phyloP scores from a whole-genome alignment of 371 early-diverging fungal species.

The Mucor piriformis region DNA sequence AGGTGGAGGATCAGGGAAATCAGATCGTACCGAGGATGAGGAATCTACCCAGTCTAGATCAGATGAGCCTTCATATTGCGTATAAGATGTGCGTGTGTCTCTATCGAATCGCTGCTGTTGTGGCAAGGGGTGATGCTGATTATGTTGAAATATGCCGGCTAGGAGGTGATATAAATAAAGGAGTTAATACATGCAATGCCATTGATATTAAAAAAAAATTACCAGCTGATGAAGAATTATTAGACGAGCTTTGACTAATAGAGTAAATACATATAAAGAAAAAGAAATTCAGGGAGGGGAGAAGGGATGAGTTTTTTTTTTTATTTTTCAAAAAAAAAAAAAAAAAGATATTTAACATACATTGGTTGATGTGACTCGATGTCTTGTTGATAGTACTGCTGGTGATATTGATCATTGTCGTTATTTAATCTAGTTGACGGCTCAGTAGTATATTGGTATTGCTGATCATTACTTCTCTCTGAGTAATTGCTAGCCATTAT shows the following conservation, averaged over 20 bases:
- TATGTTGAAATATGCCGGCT: constrained; percentile 1
- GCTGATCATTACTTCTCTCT: not conserved
- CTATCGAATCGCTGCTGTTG: constrained; percentile 11
- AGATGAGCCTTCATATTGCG: constrained; percentile 14
- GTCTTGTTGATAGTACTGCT: constrained; percentile 1
- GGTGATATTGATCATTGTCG: not conserved
- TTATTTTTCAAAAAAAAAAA: not conserved
- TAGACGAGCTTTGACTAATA: not conserved
- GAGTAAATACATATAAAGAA: not conserved
- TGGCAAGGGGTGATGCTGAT: constrained; percentile 17
- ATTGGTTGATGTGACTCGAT: not conserved
- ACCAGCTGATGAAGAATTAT: constrained; percentile 2
- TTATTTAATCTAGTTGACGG: not conserved
- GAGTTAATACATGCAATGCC: not conserved
- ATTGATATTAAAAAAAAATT: not conserved
- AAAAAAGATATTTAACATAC: too few species aligned
- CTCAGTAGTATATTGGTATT: not conserved
- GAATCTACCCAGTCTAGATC: constrained; percentile 19
- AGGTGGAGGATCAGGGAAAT: constrained; percentile 2
- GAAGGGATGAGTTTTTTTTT: not conserved
- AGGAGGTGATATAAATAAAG: not conserved
- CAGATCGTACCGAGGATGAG: constrained; percentile 5
- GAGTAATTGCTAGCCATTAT: not conserved
- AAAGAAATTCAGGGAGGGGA: not conserved
- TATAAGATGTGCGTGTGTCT: not conserved